phyloP scores from a whole-genome alignment of 2,329 filamentous ascomycete genomes.

The Periconia digitata region DNA sequence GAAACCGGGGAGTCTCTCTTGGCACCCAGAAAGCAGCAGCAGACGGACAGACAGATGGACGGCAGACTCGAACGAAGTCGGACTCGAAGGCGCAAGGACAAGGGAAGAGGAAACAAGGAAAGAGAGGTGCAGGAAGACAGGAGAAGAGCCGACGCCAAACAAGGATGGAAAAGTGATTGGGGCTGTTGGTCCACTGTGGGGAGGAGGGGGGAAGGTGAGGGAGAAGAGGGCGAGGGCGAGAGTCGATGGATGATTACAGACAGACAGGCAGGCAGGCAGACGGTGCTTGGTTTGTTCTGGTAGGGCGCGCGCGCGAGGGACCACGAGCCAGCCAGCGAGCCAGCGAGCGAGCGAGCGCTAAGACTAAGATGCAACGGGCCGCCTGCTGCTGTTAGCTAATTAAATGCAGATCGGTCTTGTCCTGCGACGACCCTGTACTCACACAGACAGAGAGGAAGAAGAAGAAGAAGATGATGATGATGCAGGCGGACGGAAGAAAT shows the following conservation, averaged over 20 bases:
- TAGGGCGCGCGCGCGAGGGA: too few species aligned
- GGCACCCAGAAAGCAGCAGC: slow-evolving; percentile 6
- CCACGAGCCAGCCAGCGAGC: background rate
- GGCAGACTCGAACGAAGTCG: slow-evolving; percentile 20
- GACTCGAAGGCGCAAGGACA: slow-evolving; percentile 38
- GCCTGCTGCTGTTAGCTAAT: background rate
- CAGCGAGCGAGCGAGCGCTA: background rate
- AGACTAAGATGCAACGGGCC: background rate
- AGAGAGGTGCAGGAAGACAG: slow-evolving; percentile 36
- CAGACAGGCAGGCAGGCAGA: too few species aligned
- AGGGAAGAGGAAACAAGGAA: slow-evolving; percentile 42
- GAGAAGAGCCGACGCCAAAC: slow-evolving; percentile 39
- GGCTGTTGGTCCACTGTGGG: slow-evolving; percentile 35
- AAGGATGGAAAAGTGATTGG: slow-evolving; percentile 34
- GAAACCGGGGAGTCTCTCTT: slow-evolving; percentile 1
- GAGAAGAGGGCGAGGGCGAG: slow-evolving; percentile 14
- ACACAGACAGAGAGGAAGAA: background rate
- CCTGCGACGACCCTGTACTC: background rate
- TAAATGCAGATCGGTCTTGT: background rate
- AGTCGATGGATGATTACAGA: too few species aligned
- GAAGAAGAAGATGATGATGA: too few species aligned
- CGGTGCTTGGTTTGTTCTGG: too few species aligned
- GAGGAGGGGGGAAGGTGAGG: slow-evolving; percentile 35
- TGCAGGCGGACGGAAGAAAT: too few species aligned
- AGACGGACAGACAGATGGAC: background rate